These are phyloP conservation scores for Gyromitra esculenta DNA, from an alignment of 2,329 filamentous ascomycete species.

Conservation along the genomic window DNA sequence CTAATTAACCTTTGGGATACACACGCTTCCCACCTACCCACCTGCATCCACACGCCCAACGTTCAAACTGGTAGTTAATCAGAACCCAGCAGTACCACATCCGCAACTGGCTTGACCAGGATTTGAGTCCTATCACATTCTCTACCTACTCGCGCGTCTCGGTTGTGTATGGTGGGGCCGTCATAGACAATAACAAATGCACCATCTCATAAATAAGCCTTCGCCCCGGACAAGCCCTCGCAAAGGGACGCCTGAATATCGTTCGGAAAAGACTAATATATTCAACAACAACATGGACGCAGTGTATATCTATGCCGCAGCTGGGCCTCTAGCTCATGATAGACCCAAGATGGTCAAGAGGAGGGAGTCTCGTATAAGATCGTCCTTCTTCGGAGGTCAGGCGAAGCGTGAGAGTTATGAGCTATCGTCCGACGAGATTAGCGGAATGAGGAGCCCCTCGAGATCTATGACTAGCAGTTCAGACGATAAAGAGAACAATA, in stretches of 20 bases:
- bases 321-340: slow-evolving; percentile 1
- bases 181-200: slow-evolving; percentile 41
- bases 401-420: slow-evolving; percentile 47
- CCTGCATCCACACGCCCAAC: slow-evolving; percentile 10
- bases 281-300: slow-evolving; percentile 41
- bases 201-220: slow-evolving; percentile 49
- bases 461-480: slow-evolving; percentile 44
- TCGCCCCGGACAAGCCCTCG: slow-evolving; percentile 40
- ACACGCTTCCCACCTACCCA: not conserved
- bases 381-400: slow-evolving; percentile 44
- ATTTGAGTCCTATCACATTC: slow-evolving; percentile 33
- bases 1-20: slow-evolving; percentile 47
- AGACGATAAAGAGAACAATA: slow-evolving; percentile 40
- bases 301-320: slow-evolving; percentile 43
- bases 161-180: slow-evolving; percentile 48
- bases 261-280: slow-evolving; percentile 27
- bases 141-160: slow-evolving; percentile 32
- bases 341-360: slow-evolving; percentile 43
- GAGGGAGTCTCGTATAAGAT: slow-evolving; percentile 50
- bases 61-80: slow-evolving; percentile 45
- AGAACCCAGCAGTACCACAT: slow-evolving; percentile 31
- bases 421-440: slow-evolving; percentile 31
- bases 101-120: slow-evolving; percentile 27
- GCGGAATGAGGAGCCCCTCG: slow-evolving; percentile 45
- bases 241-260: slow-evolving; percentile 37